Conservation (phyloP, 2,329 filamentous ascomycete genomes). For the Cladosporium sp. region DNA sequence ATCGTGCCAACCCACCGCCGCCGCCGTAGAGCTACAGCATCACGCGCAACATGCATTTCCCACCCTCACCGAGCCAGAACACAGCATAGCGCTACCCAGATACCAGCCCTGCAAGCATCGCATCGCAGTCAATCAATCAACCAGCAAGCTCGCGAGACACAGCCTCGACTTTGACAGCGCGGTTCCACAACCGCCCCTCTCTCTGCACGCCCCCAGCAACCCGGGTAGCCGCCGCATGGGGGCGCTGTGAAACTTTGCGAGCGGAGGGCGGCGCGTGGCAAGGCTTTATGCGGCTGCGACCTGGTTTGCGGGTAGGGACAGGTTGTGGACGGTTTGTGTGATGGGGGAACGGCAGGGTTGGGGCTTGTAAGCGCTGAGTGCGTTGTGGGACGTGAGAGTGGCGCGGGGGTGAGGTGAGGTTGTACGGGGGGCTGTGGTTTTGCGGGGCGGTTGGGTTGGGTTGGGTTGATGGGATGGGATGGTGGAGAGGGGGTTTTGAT, state of each 20-base stretch:
- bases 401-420: background rate
- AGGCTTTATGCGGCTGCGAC: background rate
- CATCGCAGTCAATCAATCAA: background rate
- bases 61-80: too few relatives aligned
- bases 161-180: constrained; percentile 5
- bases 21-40: constrained; percentile 2
- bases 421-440: too few relatives aligned
- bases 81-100: too few relatives aligned
- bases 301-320: background rate
- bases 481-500: too few relatives aligned
- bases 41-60: background rate
- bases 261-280: background rate
- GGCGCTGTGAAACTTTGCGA: background rate
- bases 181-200: background rate
- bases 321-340: too few relatives aligned
- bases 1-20: too few relatives aligned
- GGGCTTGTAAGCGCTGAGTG: too few relatives aligned
- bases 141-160: background rate
- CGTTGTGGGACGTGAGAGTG: background rate
- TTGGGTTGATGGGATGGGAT: too few relatives aligned
- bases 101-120: too few relatives aligned
- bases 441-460: too few relatives aligned
- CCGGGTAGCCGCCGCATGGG: background rate
- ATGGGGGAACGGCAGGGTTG: background rate
- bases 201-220: background rate